Percentiles rank a stretch among this genome's conserved stretches.
phyloP scores from a whole-genome alignment of 352 stramenopile species.

The Phytopythium ostracodes region DNA sequence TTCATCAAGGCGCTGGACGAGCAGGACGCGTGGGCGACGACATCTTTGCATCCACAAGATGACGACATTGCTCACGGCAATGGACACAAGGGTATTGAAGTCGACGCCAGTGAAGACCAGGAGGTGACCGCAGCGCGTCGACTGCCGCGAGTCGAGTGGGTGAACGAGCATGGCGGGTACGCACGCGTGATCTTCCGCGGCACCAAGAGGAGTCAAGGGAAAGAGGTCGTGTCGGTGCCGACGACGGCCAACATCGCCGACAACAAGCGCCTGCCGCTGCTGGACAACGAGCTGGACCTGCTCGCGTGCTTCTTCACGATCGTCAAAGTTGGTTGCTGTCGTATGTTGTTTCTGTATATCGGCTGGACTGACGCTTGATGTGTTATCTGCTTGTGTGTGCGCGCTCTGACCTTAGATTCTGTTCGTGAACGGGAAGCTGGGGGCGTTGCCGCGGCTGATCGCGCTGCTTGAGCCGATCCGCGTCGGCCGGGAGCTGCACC shows the following conservation, averaged over 20 bases:
- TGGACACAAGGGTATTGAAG: neutral
- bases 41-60: neutral
- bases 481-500: conserved; percentile 53
- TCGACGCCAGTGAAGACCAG: neutral
- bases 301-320: conserved; percentile 77
- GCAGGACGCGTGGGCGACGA: conserved; percentile 13
- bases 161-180: conserved; percentile 10
- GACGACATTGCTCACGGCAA: neutral
- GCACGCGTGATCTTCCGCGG: conserved; percentile 15
- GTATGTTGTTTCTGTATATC: neutral
- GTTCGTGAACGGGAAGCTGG: conserved; percentile 63
- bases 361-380: neutral
- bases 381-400: neutral
- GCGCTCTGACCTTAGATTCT: conserved; percentile 13
- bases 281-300: conserved; percentile 64
- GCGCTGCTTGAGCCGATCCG: conserved; percentile 64
- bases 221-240: conserved; percentile 7
- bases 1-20: conserved; percentile 30
- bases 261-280: conserved; percentile 6
- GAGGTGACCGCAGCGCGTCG: neutral
- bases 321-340: conserved; percentile 41
- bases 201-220: conserved; percentile 3
- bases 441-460: conserved; percentile 46
- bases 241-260: conserved; percentile 3
- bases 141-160: conserved; percentile 21